Evolutionary conservation across 2,329 filamentous ascomycete species (phyloP).

Genomic region (Coniella lustricola): DNA sequence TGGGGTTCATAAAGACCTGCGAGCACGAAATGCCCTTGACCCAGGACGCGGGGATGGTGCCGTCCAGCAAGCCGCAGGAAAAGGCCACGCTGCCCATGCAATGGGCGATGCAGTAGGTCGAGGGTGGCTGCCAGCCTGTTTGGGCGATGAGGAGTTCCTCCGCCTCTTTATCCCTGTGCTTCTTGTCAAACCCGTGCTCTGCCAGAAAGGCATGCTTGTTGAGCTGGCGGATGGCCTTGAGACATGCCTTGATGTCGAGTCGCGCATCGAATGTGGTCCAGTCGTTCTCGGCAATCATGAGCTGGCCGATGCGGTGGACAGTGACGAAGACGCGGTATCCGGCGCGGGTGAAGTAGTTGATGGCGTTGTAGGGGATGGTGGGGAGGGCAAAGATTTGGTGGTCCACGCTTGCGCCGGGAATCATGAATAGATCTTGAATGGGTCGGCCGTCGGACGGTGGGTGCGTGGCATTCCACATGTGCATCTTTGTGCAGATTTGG

Average conservation of each 20-base stretch:
- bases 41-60: slow-evolving; percentile 50
- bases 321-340: slow-evolving; percentile 54
- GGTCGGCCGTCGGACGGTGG: slow-evolving; percentile 24
- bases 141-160: too few species aligned
- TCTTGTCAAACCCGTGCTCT: slow-evolving; percentile 7
- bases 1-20: slow-evolving; percentile 58
- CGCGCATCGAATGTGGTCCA: slow-evolving; percentile 56
- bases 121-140: slow-evolving; percentile 18
- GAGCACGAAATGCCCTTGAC: slow-evolving; percentile 51
- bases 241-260: slow-evolving; percentile 49
- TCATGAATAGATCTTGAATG: slow-evolving; percentile 48
- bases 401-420: slow-evolving; percentile 56
- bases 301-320: slow-evolving; percentile 51
- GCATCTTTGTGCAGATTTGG: slow-evolving; percentile 43
- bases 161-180: too few species aligned
- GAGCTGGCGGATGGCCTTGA: slow-evolving; percentile 42
- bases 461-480: slow-evolving; percentile 49
- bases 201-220: slow-evolving; percentile 23
- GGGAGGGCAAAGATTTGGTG: slow-evolving; percentile 57
- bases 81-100: slow-evolving; percentile 58
- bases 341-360: slow-evolving; percentile 54
- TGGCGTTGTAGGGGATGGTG: slow-evolving; percentile 55
- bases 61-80: slow-evolving; percentile 52
- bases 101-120: slow-evolving; percentile 53
- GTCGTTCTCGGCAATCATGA: slow-evolving; percentile 40